Base-by-base conservation (phyloP, 345 rosid genomes). In the Salix brachista region DNA sequence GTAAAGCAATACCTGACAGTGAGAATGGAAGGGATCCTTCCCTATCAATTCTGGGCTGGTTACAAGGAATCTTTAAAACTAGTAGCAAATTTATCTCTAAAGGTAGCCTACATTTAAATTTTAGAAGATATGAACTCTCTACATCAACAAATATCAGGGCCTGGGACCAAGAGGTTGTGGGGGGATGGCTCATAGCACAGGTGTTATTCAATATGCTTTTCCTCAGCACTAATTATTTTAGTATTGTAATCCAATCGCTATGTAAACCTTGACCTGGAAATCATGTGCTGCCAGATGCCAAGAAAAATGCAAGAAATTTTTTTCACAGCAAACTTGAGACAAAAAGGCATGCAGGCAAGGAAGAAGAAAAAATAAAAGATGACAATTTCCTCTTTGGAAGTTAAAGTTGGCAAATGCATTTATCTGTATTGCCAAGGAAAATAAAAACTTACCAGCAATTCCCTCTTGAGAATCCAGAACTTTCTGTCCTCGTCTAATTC, bases 391-490 rank as follows among this genome's bases (percentile, higher is more conserved):
- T 46, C 23, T 3, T 23, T 8, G 30, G 61, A 46, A 46, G 65
- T 74, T 46, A 32, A 4, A 13, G 21, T 21, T 65, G 50, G 25
- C 37, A 60, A 21, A 14, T 30, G 56, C 39, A 58, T 4, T 25
- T 19, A 56, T 32, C 11, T 34, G 3, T 21, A 41, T 10, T 9
- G 4, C 23, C 32, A 62, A 41, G 50, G 26, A 30, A 37, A 26
- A 48, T 19, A 13, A 56, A 62, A 69, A 7, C 93, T 85, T 79
- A 91, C 99, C 50, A 92, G 87, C 71, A 96, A 58, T 82, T 93
- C 94, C 85, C 85, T 91, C 80, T 77, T 36, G 41, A 91, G 88
- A 82, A 69, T 85, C 99, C 99, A 96, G 52, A 79, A 65, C 19
- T 93, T 89, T 46, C 77, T 83, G 68, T 83, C 83, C 80, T 86